Evolutionary conservation across 768 basidiomycete species (phyloP), one percentile per base, ranked within the genome.

Genomic region (Mycena polygramma): DNA sequence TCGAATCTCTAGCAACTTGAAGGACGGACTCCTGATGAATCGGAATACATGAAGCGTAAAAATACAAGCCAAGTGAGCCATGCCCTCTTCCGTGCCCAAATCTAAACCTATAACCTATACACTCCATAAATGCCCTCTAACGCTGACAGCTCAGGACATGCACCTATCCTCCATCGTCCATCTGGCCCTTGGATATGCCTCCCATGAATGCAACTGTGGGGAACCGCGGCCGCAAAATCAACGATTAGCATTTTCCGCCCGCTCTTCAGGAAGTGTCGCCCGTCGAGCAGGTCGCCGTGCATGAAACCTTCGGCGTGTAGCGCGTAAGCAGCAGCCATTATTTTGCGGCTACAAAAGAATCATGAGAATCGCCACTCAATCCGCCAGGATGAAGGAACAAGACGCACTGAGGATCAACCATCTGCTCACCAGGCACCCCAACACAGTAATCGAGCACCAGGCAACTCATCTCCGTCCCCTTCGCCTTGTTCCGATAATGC

Each of bases 371-470:
- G 1, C 36, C 11, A 7, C 22, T 6, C 8, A n/a, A 30, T n/a
- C 24, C 13, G 26, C 10, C 24, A 8, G 1, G 49, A n/a, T 7
- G 26, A n/a, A n/a, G 19, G 7, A 46, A 41, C 14, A 20, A 24
- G 17, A 71, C 73, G 26, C 60, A 74, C 73, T 62, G n/a, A 4
- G 52, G 54, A 36, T 68, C 69, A 15, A n/a, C 49, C 57, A 60
- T 63, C 39, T 36, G 63, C 52, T 66, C 61, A 39, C 63, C 73
- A 4, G 60, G 74, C 5, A 39, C 37, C 17, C 60, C 54, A 3
- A 53, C 39, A 58, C 76, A 75, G 66, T 77, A 75, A n/a, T 80
- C 77, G 17, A 80, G 60, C 30, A 80, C 65, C 45, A 80, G 68
- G 57, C 75, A 78, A 15, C 66, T 69, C 30, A 74, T 37, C 39